phyloP scores from a whole-genome alignment of 257 asterid genomes.

The Capsicum rhomboideum region DNA sequence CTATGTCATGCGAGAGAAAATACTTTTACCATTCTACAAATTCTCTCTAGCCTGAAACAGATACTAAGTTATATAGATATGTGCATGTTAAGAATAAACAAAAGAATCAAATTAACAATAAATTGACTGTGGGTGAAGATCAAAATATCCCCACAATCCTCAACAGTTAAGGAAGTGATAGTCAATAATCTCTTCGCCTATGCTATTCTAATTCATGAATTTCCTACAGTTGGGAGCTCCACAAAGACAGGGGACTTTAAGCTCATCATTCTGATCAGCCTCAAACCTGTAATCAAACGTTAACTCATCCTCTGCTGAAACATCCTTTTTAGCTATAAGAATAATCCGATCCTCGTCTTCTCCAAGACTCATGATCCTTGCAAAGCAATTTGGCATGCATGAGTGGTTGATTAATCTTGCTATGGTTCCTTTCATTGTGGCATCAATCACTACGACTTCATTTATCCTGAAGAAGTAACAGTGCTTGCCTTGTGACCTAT shows the following conservation, averaged over 20 bases:
- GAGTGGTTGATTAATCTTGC: slow-evolving; percentile 3
- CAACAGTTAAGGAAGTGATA: background rate
- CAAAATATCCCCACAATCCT: background rate
- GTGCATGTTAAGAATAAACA: background rate
- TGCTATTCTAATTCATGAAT: slow-evolving; percentile 1
- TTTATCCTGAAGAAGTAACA: slow-evolving; percentile 6
- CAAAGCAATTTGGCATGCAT: slow-evolving; percentile 3
- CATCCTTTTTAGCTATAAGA: slow-evolving; percentile 1
- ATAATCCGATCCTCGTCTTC: background rate
- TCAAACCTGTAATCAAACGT: slow-evolving; percentile 8
- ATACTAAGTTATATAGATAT: background rate
- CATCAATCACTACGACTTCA: slow-evolving; percentile 2
- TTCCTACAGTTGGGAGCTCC: slow-evolving; percentile 7
- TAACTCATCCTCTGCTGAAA: background rate
- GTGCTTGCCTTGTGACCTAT: background rate
- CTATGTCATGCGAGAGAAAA: background rate
- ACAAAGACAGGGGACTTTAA: background rate
- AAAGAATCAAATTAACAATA: background rate
- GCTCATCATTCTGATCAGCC: background rate
- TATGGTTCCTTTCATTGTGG: slow-evolving; percentile 1
- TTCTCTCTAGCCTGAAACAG: background rate
- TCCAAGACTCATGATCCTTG: slow-evolving; percentile 6
- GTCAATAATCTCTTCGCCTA: background rate
- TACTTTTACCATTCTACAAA: background rate
- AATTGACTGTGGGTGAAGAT: background rate